Percentiles rank a stretch among this genome's conserved stretches.
Evolutionary conservation across 495 filamentous ascomycete genomes (phyloP).

Genomic region (Talaromyces ruber): DNA sequence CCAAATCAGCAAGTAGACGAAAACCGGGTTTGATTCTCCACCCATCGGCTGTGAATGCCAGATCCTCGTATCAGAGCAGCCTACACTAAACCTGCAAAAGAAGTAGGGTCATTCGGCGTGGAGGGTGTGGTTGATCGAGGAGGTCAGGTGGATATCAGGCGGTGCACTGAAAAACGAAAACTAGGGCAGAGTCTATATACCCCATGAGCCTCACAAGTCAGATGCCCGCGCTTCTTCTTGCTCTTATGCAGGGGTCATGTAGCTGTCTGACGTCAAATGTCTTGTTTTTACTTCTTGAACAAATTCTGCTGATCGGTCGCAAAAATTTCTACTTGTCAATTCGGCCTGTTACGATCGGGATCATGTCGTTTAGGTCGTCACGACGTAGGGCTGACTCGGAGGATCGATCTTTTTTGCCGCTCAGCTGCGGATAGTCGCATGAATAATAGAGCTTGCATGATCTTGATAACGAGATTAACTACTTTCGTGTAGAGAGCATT

Average conservation of each 20-base stretch:
- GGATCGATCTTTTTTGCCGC: neutral
- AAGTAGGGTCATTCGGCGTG: neutral
- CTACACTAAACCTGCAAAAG: neutral
- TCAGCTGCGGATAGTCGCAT: neutral
- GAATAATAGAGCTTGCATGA: neutral
- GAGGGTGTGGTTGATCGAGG: neutral
- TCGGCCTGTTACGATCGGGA: neutral
- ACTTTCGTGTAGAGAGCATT: neutral
- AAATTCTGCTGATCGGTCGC: neutral
- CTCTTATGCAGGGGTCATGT: neutral
- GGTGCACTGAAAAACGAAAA: neutral
- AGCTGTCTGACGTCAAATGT: neutral
- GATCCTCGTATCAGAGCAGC: neutral
- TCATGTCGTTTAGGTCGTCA: neutral
- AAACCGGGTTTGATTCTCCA: neutral
- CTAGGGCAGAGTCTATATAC: neutral
- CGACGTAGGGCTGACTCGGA: neutral
- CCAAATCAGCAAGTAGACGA: neutral
- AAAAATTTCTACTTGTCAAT: neutral
- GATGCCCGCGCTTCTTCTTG: neutral
- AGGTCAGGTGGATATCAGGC: neutral
- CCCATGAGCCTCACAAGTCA: slow-evolving; percentile 1
- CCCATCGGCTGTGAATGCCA: neutral
- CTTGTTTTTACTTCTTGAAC: neutral
- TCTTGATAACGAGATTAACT: neutral